Evolutionary conservation across 2,329 filamentous ascomycete genomes (phyloP).

Genomic region (Helicocarpus griseus): DNA sequence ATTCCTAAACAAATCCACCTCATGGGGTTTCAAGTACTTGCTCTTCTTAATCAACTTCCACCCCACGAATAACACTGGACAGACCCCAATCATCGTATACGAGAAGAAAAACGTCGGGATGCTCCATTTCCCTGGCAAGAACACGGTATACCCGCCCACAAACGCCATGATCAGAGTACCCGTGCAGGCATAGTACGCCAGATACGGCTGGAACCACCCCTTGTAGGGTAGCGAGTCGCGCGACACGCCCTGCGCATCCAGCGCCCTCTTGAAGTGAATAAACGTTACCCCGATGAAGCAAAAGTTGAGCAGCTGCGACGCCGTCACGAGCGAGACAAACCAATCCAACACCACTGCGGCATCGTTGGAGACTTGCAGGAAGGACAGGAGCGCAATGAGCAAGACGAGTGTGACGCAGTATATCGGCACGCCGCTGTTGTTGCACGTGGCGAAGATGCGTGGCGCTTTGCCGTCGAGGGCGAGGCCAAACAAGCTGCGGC

Average conservation of each 20-base stretch:
- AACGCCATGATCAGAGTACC: slow-evolving; percentile 55
- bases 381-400: slow-evolving; percentile 59
- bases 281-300: slow-evolving; percentile 37
- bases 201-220: slow-evolving; percentile 43
- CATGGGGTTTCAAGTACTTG: slow-evolving; percentile 43
- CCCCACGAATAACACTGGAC: slow-evolving; percentile 57
- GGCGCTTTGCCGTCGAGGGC: slow-evolving; percentile 60
- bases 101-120: slow-evolving; percentile 64
- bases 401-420: slow-evolving; percentile 61
- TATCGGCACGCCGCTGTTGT: slow-evolving; percentile 58
- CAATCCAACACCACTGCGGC: slow-evolving; percentile 56
- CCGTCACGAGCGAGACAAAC: slow-evolving; percentile 36
- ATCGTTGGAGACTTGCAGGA: slow-evolving; percentile 59
- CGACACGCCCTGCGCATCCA: slow-evolving; percentile 30
- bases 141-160: slow-evolving; percentile 70
- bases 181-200: slow-evolving; percentile 53
- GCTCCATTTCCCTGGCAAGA: slow-evolving; percentile 59
- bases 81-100: slow-evolving; percentile 65
- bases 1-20: slow-evolving; percentile 55
- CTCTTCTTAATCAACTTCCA: slow-evolving; percentile 65
- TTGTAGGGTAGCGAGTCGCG: slow-evolving; percentile 31
- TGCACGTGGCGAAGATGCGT: slow-evolving; percentile 56
- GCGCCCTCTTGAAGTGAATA: slow-evolving; percentile 36
- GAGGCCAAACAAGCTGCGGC: slow-evolving; percentile 57
- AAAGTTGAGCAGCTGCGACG: slow-evolving; percentile 39